Evolutionary conservation across 192 early-diverging fungal genomes (phyloP).

Genomic region (Ramicandelaber brevisporus): DNA sequence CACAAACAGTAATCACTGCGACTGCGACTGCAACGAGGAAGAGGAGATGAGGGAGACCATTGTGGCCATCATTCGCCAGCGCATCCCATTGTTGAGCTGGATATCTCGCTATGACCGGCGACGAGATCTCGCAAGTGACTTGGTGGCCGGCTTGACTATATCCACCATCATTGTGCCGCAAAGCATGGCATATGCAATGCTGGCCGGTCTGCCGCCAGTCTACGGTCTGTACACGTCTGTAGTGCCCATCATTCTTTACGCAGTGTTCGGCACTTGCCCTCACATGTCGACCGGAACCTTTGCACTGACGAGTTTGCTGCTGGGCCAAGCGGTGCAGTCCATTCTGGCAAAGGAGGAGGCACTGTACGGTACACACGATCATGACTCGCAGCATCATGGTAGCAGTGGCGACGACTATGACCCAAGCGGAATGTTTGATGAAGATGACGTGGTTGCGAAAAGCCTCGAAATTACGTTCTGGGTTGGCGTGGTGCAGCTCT

Average conservation of each 20-base stretch:
- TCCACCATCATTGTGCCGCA: constrained; percentile 2
- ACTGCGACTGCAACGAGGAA: no score
- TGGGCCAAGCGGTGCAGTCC: not conserved
- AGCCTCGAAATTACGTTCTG: not conserved
- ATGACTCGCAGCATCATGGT: no score
- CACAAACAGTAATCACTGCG: no score
- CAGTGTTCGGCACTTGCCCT: constrained; percentile 1
- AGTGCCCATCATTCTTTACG: not conserved
- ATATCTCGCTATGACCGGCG: not conserved
- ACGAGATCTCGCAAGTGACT: not conserved
- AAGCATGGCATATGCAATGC: constrained; percentile 4
- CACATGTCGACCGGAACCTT: constrained; percentile 1
- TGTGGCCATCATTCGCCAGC: no score
- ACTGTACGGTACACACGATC: no score
- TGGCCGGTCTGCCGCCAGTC: constrained; percentile 4
- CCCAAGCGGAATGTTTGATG: no score
- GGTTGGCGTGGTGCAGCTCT: not conserved
- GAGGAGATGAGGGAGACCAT: no score
- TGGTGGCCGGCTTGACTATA: not conserved
- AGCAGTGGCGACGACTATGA: no score
- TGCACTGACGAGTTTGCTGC: constrained; percentile 1
- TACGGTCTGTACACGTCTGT: constrained; percentile 4
- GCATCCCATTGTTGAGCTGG: constrained; percentile 1
- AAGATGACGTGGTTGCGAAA: not conserved
- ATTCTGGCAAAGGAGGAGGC: constrained; percentile 1